Evolutionary conservation across 306 rosid species (phyloP).

Genomic region (Fagus crenata): DNA sequence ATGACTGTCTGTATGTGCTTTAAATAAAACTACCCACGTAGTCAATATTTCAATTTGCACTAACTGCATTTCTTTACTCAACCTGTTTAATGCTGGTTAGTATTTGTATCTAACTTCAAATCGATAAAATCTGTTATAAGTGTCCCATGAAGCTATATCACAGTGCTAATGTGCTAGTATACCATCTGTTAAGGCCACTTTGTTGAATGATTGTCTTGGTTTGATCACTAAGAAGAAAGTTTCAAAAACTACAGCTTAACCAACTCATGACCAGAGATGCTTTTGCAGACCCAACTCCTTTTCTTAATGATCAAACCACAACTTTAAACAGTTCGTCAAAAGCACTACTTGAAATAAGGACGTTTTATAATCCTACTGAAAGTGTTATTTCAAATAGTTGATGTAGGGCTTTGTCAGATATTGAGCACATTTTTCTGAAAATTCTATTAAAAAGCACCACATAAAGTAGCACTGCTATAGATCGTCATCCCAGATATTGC

Average conservation of each 20-base stretch:
- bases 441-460: background rate
- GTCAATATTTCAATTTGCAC: background rate
- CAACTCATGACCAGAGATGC: no score
- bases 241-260: background rate
- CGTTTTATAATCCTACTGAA: background rate
- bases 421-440: background rate
- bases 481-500: background rate
- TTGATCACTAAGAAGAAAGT: background rate
- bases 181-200: background rate
- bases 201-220: background rate
- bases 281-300: background rate
- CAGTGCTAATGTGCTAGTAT: background rate
- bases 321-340: background rate
- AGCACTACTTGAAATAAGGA: background rate
- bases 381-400: background rate
- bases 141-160: background rate
- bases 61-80: background rate
- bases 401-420: no score
- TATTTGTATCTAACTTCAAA: background rate
- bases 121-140: background rate
- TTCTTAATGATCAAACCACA: background rate
- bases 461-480: background rate
- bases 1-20: no score
- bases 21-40: no score
- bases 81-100: background rate